These are phyloP conservation scores for Ophiostoma himal-ulmi DNA, from an alignment of 2,329 filamentous ascomycete genomes.

Conservation along the genomic window DNA sequence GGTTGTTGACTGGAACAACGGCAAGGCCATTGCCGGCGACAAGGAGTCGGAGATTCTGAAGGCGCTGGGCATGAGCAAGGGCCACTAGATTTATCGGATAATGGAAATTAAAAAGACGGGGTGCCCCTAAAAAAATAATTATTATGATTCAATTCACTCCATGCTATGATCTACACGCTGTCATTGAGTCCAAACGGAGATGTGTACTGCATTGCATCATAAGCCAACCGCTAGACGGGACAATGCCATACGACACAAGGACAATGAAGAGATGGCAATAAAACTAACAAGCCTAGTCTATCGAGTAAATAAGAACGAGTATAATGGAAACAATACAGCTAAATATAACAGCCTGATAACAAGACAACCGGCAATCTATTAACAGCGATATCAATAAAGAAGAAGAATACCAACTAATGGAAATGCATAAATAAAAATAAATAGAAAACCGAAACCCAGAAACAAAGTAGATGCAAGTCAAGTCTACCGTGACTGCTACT, in stretches of 20 bases:
- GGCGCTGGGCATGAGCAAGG: constrained; percentile 50
- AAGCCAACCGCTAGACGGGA: too few relatives aligned
- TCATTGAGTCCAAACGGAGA: too few relatives aligned
- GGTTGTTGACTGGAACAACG: constrained; percentile 92
- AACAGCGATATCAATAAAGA: not conserved
- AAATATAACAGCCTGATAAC: not conserved
- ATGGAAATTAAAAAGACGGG: not conserved
- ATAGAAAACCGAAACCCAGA: not conserved
- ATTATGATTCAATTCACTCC: too few relatives aligned
- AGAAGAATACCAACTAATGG: not conserved
- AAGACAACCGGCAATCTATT: not conserved
- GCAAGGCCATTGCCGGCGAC: constrained; percentile 69
- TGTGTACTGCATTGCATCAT: too few relatives aligned
- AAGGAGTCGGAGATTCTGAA: constrained; percentile 86
- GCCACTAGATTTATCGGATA: not conserved
- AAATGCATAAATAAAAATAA: not conserved
- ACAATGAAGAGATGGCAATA: not conserved
- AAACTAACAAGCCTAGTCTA: not conserved
- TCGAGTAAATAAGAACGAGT: not conserved
- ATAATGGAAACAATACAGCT: not conserved
- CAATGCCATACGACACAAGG: not conserved
- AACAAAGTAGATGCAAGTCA: not conserved
- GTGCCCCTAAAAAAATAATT: not conserved
- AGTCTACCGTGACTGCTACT: constrained; percentile 37
- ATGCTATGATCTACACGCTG: too few relatives aligned